Conservation (phyloP, 2,329 filamentous ascomycete genomes). For the Sporothrix curviconia region DNA sequence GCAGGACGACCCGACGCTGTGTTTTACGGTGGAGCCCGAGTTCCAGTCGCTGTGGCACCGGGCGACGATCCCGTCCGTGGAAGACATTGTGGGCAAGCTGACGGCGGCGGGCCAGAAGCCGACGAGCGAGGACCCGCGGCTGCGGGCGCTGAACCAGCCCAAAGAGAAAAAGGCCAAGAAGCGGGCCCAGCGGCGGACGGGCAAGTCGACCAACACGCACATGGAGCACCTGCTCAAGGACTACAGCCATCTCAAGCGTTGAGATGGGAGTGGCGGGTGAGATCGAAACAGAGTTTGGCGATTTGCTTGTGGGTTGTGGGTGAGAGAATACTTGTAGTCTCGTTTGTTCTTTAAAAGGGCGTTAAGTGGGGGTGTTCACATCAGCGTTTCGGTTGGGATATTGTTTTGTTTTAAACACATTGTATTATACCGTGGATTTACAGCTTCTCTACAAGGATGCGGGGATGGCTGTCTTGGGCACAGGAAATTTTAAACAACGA, state of each 20-base stretch:
- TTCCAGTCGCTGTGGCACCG: conserved; percentile 80
- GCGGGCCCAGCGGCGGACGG: conserved; percentile 56
- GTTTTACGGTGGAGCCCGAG: conserved; percentile 69
- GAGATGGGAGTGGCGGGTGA: conserved; percentile 12
- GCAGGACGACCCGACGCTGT: conserved; percentile 75
- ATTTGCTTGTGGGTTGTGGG: not conserved
- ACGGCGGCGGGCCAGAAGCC: conserved; percentile 74
- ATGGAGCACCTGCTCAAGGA: conserved; percentile 79
- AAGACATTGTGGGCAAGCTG: conserved; percentile 71
- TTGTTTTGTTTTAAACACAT: too few relatives aligned
- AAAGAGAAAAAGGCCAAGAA: conserved; percentile 70
- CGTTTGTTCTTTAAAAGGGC: not conserved
- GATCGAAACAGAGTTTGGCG: not conserved
- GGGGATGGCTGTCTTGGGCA: not conserved
- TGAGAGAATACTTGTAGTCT: not conserved
- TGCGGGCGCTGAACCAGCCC: conserved; percentile 48
- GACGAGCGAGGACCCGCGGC: conserved; percentile 68
- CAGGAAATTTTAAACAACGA: not conserved
- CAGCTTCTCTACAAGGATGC: not conserved
- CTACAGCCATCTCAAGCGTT: conserved; percentile 46
- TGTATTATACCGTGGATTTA: not conserved
- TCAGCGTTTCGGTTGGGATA: not conserved
- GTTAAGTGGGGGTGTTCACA: not conserved
- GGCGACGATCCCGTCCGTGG: conserved; percentile 66
- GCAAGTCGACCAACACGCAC: conserved; percentile 81